These are phyloP conservation scores for Gynochthodes officinalis DNA, from an alignment of 257 asterid species.

Conservation along the genomic window DNA sequence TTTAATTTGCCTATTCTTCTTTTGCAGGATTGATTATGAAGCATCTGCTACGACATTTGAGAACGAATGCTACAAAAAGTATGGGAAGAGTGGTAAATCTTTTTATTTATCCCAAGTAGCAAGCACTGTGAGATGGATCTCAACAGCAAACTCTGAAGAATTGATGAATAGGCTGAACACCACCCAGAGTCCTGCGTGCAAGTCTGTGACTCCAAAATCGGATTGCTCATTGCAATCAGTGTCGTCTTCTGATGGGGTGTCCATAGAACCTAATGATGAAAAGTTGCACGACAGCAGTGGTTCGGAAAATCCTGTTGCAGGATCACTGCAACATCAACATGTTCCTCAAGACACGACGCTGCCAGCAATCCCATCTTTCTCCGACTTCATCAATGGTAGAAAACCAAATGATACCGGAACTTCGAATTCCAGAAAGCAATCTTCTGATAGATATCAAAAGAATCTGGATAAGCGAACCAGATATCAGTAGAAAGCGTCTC, in stretches of 20 bases:
- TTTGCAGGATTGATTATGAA: conserved; percentile 50
- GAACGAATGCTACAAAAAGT: conserved; percentile 66
- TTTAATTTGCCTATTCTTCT: neutral
- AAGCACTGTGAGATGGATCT: conserved; percentile 75
- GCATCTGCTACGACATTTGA: conserved; percentile 58
- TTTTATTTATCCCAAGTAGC: conserved; percentile 81
- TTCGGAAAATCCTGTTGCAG: conserved; percentile 19
- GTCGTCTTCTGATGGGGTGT: conserved; percentile 19
- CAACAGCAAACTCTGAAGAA: conserved; percentile 55
- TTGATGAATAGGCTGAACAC: conserved; percentile 42
- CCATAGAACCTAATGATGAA: conserved; percentile 24
- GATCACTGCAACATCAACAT: conserved; percentile 14
- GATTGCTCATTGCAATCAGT: conserved; percentile 33
- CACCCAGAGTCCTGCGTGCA: conserved; percentile 17
- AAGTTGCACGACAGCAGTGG: conserved; percentile 17
- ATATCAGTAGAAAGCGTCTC: conserved; percentile 16
- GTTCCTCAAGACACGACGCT: conserved; percentile 30
- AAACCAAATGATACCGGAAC: conserved; percentile 33
- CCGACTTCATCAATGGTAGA: conserved; percentile 63
- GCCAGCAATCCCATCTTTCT: conserved; percentile 70
- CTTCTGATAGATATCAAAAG: conserved; percentile 33
- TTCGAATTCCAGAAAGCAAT: conserved; percentile 40
- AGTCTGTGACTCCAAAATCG: conserved; percentile 24
- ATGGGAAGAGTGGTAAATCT: conserved; percentile 67
- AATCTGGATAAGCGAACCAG: conserved; percentile 53